A percentile compares a stretch with the other conserved stretches of the same genome.
These are phyloP conservation scores for Sedum album DNA, from an alignment of 164 flowering plant genomes.

Conservation along the genomic window DNA sequence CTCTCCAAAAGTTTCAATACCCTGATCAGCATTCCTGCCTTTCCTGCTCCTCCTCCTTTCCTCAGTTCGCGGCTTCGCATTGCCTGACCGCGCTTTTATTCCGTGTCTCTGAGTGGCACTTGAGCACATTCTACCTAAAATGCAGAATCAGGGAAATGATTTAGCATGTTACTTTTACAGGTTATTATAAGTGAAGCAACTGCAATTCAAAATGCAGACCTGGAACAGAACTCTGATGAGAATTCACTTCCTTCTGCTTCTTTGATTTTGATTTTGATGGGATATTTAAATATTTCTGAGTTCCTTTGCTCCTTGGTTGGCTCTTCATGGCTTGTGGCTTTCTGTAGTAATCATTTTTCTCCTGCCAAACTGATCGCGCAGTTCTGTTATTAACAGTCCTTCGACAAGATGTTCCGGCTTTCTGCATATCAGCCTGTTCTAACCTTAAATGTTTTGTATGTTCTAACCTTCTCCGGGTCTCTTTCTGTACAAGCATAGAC, in stretches of 20 bases:
- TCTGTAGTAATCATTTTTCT: neutral
- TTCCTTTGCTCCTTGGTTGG: neutral
- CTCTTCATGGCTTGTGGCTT: neutral
- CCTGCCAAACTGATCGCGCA: neutral
- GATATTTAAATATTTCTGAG: neutral
- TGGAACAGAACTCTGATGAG: neutral
- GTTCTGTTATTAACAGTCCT: neutral
- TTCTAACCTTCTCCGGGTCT: neutral
- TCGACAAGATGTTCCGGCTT: neutral
- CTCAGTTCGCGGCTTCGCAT: neutral
- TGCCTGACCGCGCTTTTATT: neutral
- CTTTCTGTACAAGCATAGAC: neutral
- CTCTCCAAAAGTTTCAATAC: neutral
- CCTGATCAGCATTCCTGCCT: neutral
- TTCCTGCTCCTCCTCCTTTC: constrained; percentile 1
- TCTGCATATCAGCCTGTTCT: neutral
- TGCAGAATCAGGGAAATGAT: neutral
- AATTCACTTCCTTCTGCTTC: neutral
- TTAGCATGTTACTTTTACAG: neutral
- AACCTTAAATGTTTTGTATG: neutral
- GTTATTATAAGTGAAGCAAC: neutral
- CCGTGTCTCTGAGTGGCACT: neutral
- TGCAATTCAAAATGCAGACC: neutral
- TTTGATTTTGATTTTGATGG: neutral
- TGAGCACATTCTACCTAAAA: neutral